Conservation (phyloP, 306 rosid species). For the Cicer arietinum region DNA sequence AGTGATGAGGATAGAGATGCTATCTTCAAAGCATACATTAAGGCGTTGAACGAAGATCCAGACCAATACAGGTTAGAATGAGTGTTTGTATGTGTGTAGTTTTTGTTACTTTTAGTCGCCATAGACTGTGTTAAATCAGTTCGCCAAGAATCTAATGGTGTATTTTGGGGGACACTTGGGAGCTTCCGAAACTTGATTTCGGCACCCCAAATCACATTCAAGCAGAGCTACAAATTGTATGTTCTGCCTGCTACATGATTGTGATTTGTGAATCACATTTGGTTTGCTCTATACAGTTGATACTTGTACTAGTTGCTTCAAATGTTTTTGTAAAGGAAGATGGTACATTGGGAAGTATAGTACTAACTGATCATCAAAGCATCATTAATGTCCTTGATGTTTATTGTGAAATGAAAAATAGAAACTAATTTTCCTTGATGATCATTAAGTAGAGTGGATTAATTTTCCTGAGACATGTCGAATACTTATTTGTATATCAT, state of each 20-base stretch:
- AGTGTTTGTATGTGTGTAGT: constrained; percentile 9
- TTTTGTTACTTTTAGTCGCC: constrained; percentile 7
- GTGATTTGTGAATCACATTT: constrained; percentile 17
- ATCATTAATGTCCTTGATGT: constrained; percentile 32
- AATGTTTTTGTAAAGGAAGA: constrained; percentile 22
- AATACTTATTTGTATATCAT: constrained; percentile 20
- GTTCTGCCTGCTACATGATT: background rate
- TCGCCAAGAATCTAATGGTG: constrained; percentile 1
- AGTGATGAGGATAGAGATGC: constrained; percentile 85
- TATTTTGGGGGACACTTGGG: constrained; percentile 1
- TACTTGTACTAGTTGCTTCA: background rate
- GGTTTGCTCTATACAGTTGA: constrained; percentile 8
- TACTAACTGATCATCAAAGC: constrained; percentile 7
- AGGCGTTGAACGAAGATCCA: constrained; percentile 87
- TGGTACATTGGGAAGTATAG: constrained; percentile 27
- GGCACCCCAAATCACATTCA: background rate
- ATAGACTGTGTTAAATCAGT: constrained; percentile 20
- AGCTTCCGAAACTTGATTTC: background rate
- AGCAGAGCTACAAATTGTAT: no score
- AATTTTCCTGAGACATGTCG: constrained; percentile 16
- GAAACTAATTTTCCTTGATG: background rate
- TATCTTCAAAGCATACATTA: constrained; percentile 85
- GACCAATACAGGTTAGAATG: constrained; percentile 76
- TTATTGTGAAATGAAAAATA: constrained; percentile 24
- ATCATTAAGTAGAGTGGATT: constrained; percentile 14